Evolutionary conservation across 495 filamentous ascomycete genomes (phyloP).

Genomic region (Aspergillus diversus): DNA sequence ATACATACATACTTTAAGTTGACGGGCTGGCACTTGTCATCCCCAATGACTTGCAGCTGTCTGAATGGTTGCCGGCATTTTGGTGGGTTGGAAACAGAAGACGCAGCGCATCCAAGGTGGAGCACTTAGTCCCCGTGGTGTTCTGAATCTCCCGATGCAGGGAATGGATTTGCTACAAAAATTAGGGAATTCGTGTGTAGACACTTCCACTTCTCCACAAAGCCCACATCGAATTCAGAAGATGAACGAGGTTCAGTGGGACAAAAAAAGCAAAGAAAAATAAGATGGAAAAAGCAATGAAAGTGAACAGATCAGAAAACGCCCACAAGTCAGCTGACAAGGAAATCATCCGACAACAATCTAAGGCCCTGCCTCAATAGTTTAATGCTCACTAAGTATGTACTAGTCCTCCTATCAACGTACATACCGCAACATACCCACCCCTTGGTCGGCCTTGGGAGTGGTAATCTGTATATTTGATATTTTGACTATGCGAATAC

Average conservation of each 20-base stretch:
- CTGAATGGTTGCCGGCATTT: background rate
- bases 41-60: constrained; percentile 19
- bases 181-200: background rate
- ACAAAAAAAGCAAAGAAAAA: background rate
- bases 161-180: background rate
- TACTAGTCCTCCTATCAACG: background rate
- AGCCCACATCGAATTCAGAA: no score
- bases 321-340: background rate
- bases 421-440: background rate
- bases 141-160: background rate
- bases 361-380: constrained; percentile 3
- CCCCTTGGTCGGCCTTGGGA: background rate
- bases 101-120: background rate
- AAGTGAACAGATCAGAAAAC: constrained; percentile 9
- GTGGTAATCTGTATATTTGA: background rate
- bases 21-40: constrained; percentile 7
- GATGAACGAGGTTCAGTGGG: background rate
- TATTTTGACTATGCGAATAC: constrained; percentile 7
- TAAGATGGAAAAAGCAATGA: constrained; percentile 3
- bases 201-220: no score
- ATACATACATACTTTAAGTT: constrained; percentile 8
- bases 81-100: background rate
- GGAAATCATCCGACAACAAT: background rate
- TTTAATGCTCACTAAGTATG: constrained; percentile 2
- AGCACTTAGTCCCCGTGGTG: background rate